These are phyloP conservation scores for Phlebiopsis gigantea DNA, from an alignment of 768 basidiomycete genomes.

Conservation along the genomic window DNA sequence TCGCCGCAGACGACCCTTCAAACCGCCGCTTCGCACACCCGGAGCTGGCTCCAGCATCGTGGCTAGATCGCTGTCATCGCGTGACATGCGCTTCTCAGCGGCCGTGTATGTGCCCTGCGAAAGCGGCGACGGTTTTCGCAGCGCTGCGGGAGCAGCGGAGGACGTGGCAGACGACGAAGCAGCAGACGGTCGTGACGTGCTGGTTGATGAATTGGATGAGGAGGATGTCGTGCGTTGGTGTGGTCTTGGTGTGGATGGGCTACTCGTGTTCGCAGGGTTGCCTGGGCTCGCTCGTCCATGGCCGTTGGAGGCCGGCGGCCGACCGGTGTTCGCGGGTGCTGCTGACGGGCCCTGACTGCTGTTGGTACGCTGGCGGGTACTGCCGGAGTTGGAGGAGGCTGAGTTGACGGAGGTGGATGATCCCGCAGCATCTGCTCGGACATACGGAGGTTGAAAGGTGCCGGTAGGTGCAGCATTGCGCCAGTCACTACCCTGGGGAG, in stretches of 20 bases:
- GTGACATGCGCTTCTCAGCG: constrained; percentile 71
- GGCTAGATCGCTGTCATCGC: constrained; percentile 67
- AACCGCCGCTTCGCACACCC: constrained; percentile 55
- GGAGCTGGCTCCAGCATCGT: constrained; percentile 41
- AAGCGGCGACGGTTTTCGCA: constrained; percentile 54
- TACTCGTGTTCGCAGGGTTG: constrained; percentile 17
- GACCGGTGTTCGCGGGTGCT: constrained; percentile 23
- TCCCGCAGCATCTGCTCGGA: constrained; percentile 71
- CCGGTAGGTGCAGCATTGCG: constrained; percentile 31
- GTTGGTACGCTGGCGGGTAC: constrained; percentile 62
- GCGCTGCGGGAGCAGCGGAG: constrained; percentile 22
- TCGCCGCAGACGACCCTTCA: constrained; percentile 73
- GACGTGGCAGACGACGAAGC: constrained; percentile 28
- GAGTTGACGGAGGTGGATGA: constrained; percentile 80
- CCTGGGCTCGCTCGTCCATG: constrained; percentile 13
- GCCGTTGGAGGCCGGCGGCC: constrained; percentile 18
- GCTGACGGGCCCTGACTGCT: constrained; percentile 60
- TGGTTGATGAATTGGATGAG: constrained; percentile 34
- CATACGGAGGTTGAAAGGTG: constrained; percentile 71
- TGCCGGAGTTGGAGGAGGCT: constrained; percentile 33
- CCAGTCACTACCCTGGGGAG: constrained; percentile 37
- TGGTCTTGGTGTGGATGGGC: constrained; percentile 26
- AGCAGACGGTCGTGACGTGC: constrained; percentile 29
- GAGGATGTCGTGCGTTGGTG: constrained; percentile 49
- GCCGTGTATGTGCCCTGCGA: constrained; percentile 62